Evolutionary conservation across 352 stramenopile species (phyloP).

Genomic region (Globisporangium middletonii): DNA sequence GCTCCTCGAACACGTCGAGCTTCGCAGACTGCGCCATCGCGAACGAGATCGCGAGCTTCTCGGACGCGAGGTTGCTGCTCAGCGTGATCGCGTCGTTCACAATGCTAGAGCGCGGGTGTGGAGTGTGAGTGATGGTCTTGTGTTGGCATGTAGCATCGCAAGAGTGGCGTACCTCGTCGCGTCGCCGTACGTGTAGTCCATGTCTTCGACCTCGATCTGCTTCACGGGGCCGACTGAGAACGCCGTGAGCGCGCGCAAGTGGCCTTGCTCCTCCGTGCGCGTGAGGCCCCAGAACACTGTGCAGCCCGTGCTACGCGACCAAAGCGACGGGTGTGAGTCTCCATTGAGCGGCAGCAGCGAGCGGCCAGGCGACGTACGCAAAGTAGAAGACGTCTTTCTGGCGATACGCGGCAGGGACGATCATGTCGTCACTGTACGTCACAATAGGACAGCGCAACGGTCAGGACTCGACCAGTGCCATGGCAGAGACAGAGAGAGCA

Average conservation of each 20-base stretch:
- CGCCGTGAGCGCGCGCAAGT: slow-evolving; percentile 49
- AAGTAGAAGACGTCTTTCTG: slow-evolving; percentile 88
- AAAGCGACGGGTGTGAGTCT: not conserved
- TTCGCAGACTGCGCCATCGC: slow-evolving; percentile 92
- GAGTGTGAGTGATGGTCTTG: not conserved
- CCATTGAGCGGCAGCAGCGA: not conserved
- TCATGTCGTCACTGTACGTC: slow-evolving; percentile 19
- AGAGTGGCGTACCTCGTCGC: slow-evolving; percentile 23
- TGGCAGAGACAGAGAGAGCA: too few relatives aligned
- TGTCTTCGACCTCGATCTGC: slow-evolving; percentile 86
- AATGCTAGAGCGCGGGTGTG: slow-evolving; percentile 17
- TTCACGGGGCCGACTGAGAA: slow-evolving; percentile 72
- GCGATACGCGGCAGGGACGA: slow-evolving; percentile 41
- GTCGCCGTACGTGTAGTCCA: slow-evolving; percentile 85
- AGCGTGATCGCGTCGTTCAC: slow-evolving; percentile 86
- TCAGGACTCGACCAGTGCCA: not conserved
- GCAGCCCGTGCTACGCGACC: slow-evolving; percentile 56
- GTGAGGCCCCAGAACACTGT: slow-evolving; percentile 89
- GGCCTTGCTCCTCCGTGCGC: slow-evolving; percentile 68
- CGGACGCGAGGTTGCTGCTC: slow-evolving; percentile 67
- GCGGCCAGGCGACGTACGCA: slow-evolving; percentile 28
- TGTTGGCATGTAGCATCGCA: too few relatives aligned
- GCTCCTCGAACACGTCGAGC: slow-evolving; percentile 91
- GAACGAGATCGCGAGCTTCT: slow-evolving; percentile 91
- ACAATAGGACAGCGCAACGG: not conserved